Evolutionary conservation across 2,329 filamentous ascomycete genomes (phyloP).

Genomic region (Aspergillus sp.): DNA sequence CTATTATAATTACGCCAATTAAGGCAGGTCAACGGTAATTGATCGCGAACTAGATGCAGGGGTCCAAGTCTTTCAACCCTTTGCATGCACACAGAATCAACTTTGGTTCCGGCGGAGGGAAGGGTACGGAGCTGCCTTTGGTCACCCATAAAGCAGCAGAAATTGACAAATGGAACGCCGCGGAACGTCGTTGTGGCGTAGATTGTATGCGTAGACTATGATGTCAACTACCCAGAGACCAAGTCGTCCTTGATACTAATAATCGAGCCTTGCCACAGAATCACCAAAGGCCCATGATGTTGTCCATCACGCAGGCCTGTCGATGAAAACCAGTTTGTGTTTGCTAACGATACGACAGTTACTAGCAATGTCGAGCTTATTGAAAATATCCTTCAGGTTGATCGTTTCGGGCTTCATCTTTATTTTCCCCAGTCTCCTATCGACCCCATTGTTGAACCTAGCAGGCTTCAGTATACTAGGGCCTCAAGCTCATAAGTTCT

Average conservation of each 20-base stretch:
- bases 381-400: background rate
- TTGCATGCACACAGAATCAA: background rate
- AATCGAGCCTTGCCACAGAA: background rate
- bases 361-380: background rate
- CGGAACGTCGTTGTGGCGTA: background rate
- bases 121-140: background rate
- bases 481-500: constrained; percentile 3
- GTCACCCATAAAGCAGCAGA: background rate
- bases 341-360: background rate
- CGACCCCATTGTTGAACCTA: constrained; percentile 1
- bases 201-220: background rate
- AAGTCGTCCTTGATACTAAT: background rate
- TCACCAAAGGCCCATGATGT: background rate
- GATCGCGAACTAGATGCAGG: background rate
- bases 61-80: background rate
- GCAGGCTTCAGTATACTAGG: constrained; percentile 1
- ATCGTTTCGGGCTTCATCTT: background rate
- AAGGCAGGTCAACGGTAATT: background rate
- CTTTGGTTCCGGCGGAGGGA: background rate
- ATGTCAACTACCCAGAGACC: background rate
- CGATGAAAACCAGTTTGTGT: background rate
- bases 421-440: background rate
- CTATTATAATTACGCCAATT: background rate
- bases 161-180: background rate
- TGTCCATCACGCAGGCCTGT: background rate